These are phyloP conservation scores for Cicer arietinum DNA, from an alignment of 306 rosid genomes.

Conservation along the genomic window DNA sequence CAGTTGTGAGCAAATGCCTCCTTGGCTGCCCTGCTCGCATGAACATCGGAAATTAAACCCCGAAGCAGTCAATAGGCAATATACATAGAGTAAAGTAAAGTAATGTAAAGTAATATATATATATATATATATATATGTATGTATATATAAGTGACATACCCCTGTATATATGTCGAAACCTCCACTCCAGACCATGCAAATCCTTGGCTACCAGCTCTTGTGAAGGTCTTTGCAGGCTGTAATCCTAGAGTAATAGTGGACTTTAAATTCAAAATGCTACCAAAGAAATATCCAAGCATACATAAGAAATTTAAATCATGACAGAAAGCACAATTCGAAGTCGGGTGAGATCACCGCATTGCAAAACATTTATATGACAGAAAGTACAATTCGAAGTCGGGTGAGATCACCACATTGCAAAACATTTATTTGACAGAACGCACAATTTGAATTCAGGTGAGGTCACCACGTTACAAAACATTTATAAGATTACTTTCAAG, in stretches of 20 bases:
- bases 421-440: neutral
- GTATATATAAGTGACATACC: constrained; percentile 52
- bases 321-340: neutral
- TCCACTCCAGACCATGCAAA: constrained; percentile 92
- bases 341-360: neutral
- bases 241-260: constrained; percentile 65
- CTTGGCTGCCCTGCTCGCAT: constrained; percentile 88
- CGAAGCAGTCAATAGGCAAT: neutral
- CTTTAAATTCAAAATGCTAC: constrained; percentile 17
- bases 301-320: neutral
- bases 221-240: constrained; percentile 90
- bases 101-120: no score
- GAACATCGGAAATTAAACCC: constrained; percentile 3
- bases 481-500: neutral
- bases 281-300: neutral
- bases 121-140: no score
- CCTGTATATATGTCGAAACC: constrained; percentile 90
- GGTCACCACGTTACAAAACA: constrained; percentile 8
- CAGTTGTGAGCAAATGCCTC: constrained; percentile 98
- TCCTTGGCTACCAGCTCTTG: constrained; percentile 99
- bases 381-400: neutral
- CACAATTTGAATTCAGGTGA: neutral
- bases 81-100: neutral
- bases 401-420: neutral
- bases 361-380: constrained; percentile 11